Evolutionary conservation across 768 basidiomycete genomes (phyloP).

Genomic region (Lactarius deliciosus): DNA sequence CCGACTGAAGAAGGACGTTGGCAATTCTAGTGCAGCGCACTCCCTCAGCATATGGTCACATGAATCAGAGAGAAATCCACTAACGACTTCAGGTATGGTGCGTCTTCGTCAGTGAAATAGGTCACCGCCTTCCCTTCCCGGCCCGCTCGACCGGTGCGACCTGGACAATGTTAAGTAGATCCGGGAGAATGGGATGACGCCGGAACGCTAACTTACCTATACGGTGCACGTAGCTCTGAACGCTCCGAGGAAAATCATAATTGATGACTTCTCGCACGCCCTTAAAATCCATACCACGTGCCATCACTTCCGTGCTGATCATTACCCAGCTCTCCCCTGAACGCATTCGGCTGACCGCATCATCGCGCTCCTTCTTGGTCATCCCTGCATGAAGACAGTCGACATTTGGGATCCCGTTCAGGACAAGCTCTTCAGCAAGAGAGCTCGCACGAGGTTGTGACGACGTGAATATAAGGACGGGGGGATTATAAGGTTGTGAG

Average conservation of each 20-base stretch:
- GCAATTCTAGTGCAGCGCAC: slow-evolving; percentile 62
- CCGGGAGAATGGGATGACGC: not conserved
- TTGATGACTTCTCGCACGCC: slow-evolving; percentile 94
- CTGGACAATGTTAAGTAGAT: slow-evolving; percentile 39
- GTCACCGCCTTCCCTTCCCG: slow-evolving; percentile 91
- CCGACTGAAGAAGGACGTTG: slow-evolving; percentile 92
- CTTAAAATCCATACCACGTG: slow-evolving; percentile 97
- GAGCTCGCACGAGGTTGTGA: slow-evolving; percentile 84
- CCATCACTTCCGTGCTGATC: slow-evolving; percentile 97
- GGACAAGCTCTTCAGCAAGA: slow-evolving; percentile 74
- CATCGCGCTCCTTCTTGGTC: slow-evolving; percentile 83
- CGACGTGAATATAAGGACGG: slow-evolving; percentile 87
- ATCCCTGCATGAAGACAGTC: slow-evolving; percentile 91
- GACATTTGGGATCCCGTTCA: slow-evolving; percentile 77
- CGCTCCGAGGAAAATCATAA: slow-evolving; percentile 93
- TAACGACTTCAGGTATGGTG: slow-evolving; percentile 86
- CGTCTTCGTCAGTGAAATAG: slow-evolving; percentile 94
- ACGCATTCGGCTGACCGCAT: slow-evolving; percentile 81
- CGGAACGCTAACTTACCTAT: slow-evolving; percentile 57
- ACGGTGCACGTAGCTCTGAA: slow-evolving; percentile 94
- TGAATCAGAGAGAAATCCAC: slow-evolving; percentile 31
- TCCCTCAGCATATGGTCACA: slow-evolving; percentile 14
- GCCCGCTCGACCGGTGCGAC: slow-evolving; percentile 94
- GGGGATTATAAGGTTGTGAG: slow-evolving; percentile 81
- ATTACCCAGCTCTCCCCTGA: slow-evolving; percentile 92